Evolutionary conservation across 129 eudicot genomes (phyloP).

Genomic region (Apium graveolens): DNA sequence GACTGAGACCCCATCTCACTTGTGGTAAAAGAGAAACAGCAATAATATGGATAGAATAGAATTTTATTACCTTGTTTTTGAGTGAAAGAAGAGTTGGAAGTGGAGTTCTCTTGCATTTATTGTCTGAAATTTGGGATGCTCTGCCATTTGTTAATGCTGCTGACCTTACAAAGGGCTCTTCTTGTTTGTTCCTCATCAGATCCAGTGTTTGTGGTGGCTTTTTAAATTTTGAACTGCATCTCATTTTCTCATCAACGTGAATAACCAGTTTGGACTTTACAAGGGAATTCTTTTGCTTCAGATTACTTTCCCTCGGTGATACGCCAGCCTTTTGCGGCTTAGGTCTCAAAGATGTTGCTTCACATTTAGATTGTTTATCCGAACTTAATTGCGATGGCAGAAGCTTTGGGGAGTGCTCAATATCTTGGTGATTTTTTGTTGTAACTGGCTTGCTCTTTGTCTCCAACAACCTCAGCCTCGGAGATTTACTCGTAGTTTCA

Average conservation of each 20-base stretch:
- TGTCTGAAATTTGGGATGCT: conserved; percentile 16
- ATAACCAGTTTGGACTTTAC: conserved; percentile 22
- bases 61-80: conserved; percentile 50
- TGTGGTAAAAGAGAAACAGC: neutral
- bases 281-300: neutral
- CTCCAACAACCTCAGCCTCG: conserved; percentile 36
- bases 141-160: neutral
- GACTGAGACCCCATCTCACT: neutral
- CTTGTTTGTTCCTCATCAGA: conserved; percentile 39
- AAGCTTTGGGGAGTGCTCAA: conserved; percentile 23
- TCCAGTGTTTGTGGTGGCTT: conserved; percentile 23
- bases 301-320: conserved; percentile 10
- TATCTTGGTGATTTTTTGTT: conserved; percentile 22
- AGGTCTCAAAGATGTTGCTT: conserved; percentile 1
- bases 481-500: conserved; percentile 27
- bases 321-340: neutral
- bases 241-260: conserved; percentile 20
- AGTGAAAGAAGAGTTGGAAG: conserved; percentile 47
- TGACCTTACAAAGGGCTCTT: conserved; percentile 42
- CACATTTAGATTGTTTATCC: neutral
- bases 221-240: conserved; percentile 15
- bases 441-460: neutral
- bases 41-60: neutral
- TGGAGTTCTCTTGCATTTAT: conserved; percentile 52
- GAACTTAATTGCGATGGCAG: neutral